These are phyloP conservation scores for Neopestalotiopsis sp. DNA, from an alignment of 2,329 filamentous ascomycete genomes.

Conservation along the genomic window DNA sequence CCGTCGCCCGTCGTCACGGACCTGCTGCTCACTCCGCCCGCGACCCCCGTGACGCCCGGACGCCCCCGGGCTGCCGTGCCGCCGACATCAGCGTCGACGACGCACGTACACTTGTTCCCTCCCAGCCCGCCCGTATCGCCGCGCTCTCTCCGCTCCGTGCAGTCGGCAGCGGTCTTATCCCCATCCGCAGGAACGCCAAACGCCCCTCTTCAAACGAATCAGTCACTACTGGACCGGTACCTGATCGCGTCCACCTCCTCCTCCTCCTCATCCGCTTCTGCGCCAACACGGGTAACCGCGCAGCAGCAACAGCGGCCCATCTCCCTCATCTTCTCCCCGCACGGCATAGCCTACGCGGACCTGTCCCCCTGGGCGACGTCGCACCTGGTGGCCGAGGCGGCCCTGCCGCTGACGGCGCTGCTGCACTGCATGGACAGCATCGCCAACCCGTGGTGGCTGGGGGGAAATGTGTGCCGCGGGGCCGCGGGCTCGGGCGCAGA, in stretches of 20 bases:
- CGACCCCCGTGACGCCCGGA: conserved; percentile 33
- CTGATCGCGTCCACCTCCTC: not conserved
- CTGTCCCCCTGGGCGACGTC: conserved; percentile 60
- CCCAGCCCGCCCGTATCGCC: conserved; percentile 44
- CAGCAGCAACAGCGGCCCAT: conserved; percentile 44
- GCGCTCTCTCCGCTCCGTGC: conserved; percentile 38
- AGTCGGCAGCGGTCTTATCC: conserved; percentile 40
- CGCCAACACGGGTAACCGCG: conserved; percentile 15
- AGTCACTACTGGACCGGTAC: not conserved
- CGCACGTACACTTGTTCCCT: conserved; percentile 31
- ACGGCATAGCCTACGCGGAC: conserved; percentile 60
- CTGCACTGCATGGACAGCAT: conserved; percentile 68
- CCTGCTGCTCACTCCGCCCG: conserved; percentile 34
- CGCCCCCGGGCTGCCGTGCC: conserved; percentile 11
- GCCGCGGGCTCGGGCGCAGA: conserved; percentile 58
- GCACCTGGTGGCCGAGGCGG: conserved; percentile 60
- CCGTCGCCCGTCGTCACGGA: not conserved
- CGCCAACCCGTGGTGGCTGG: conserved; percentile 65
- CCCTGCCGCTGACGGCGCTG: conserved; percentile 66
- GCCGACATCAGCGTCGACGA: conserved; percentile 19
- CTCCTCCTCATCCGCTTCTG: not conserved
- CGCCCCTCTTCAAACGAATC: conserved; percentile 1
- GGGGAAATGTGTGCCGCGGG: conserved; percentile 62
- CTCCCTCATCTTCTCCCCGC: conserved; percentile 68
- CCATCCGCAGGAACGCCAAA: conserved; percentile 27